phyloP scores from a whole-genome alignment of 352 stramenopile genomes.

The Phytophthora meadii region DNA sequence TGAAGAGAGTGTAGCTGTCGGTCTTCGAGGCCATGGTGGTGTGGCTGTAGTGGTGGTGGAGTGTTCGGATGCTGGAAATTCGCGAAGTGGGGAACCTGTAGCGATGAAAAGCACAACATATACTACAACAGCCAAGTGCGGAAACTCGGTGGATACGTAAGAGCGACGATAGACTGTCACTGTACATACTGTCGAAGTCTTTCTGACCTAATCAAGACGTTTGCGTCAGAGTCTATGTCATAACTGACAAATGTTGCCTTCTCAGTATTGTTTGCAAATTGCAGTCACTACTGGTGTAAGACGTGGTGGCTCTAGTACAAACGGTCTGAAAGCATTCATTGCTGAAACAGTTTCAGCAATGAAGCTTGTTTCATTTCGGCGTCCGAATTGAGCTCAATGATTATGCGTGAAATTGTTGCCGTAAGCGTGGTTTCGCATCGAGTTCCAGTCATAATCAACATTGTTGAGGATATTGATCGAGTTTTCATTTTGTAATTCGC shows the following conservation, averaged over 20 bases:
- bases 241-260: too few species aligned
- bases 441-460: constrained; percentile 5
- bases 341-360: too few species aligned
- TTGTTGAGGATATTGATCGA: neutral
- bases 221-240: constrained; percentile 18
- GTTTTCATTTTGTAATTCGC: constrained; percentile 24
- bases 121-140: too few species aligned
- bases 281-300: too few species aligned
- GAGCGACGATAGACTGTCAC: neutral
- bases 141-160: neutral
- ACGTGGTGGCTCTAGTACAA: too few species aligned
- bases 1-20: constrained; percentile 40
- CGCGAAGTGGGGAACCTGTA: constrained; percentile 11
- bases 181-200: neutral
- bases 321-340: neutral
- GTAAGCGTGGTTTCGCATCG: constrained; percentile 6
- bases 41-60: neutral
- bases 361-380: too few species aligned
- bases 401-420: too few species aligned
- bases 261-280: too few species aligned
- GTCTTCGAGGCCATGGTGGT: constrained; percentile 19
- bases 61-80: constrained; percentile 11
- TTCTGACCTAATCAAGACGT: constrained; percentile 26
- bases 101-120: neutral
- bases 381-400: too few species aligned